A percentile compares a stretch with the other conserved stretches of the same genome.
Evolutionary conservation across 345 rosid genomes (phyloP).

Genomic region (Dipteronia dyeriana): DNA sequence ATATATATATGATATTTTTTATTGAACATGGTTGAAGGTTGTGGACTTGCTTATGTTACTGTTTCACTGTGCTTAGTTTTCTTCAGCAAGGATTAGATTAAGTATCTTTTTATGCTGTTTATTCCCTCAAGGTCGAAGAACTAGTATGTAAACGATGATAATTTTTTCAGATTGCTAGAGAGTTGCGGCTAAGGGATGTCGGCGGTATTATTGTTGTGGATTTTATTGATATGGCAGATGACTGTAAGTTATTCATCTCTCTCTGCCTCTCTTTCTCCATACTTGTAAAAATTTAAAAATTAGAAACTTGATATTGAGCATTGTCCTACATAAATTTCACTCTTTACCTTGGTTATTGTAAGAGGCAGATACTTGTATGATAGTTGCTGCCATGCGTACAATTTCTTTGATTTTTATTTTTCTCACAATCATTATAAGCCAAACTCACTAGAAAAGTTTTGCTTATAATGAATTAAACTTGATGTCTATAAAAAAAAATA

Average conservation of each 20-base stretch:
- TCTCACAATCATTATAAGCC: neutral
- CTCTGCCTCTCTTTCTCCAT: constrained; percentile 20
- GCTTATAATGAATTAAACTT: neutral
- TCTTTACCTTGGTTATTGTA: neutral
- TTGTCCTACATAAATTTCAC: neutral
- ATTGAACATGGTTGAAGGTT: neutral
- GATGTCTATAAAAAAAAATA: neutral
- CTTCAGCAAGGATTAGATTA: constrained; percentile 6
- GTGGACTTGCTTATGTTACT: neutral
- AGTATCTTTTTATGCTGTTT: constrained; percentile 15
- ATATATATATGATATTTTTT: neutral
- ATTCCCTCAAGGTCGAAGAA: constrained; percentile 11
- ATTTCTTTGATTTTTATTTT: neutral
- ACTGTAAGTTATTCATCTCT: constrained; percentile 55
- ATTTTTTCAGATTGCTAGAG: constrained; percentile 87
- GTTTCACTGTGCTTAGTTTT: constrained; percentile 4
- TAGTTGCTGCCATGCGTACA: neutral
- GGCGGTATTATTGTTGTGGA: constrained; percentile 99
- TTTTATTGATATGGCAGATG: constrained; percentile 96
- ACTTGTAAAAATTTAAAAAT: neutral
- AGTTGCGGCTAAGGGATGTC: constrained; percentile 88
- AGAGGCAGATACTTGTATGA: neutral
- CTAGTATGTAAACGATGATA: constrained; percentile 17
- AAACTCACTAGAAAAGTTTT: neutral
- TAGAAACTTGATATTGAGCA: neutral